phyloP scores from a whole-genome alignment of 2,329 filamentous ascomycete species.

The Triangularia setosa region DNA sequence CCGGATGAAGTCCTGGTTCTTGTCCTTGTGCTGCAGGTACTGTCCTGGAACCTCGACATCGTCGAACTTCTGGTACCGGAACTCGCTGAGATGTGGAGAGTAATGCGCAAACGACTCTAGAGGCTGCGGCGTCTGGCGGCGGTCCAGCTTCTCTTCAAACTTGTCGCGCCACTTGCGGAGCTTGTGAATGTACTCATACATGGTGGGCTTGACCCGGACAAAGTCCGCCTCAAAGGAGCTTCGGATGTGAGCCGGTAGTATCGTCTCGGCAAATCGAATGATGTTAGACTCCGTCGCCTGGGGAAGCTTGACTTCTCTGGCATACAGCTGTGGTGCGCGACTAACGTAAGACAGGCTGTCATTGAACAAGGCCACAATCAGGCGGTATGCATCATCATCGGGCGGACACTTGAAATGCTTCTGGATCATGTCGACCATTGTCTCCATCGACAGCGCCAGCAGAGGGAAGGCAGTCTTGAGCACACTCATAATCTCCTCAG shows the following conservation, averaged over 20 bases:
- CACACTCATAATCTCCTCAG: conserved; percentile 90
- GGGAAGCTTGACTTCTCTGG: conserved; percentile 86
- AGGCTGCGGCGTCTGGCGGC: conserved; percentile 66
- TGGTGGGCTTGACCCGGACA: conserved; percentile 88
- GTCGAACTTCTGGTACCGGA: conserved; percentile 96
- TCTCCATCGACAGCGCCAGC: conserved; percentile 96
- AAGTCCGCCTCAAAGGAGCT: conserved; percentile 98
- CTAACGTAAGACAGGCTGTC: conserved; percentile 92
- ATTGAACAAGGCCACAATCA: conserved; percentile 96
- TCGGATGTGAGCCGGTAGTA: conserved; percentile 89
- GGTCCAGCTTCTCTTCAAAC: conserved; percentile 95
- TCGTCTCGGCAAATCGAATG: conserved; percentile 91
- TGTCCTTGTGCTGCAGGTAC: conserved; percentile 95
- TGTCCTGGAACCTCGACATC: conserved; percentile 97
- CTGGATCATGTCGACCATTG: conserved; percentile 97
- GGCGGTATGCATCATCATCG: conserved; percentile 93
- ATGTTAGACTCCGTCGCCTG: conserved; percentile 92
- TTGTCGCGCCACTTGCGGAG: conserved; percentile 93
- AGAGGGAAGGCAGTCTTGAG: conserved; percentile 97
- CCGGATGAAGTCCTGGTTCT: conserved; percentile 97
- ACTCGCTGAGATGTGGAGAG: conserved; percentile 90
- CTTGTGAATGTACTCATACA: conserved; percentile 98
- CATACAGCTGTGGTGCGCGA: conserved; percentile 80
- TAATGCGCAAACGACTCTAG: conserved; percentile 64
- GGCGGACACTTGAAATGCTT: conserved; percentile 99